Percentiles rank a stretch among this genome's conserved stretches.
phyloP scores from a whole-genome alignment of 202 grass and related monocot species.

The Schoenoplectus tabernaemontani region DNA sequence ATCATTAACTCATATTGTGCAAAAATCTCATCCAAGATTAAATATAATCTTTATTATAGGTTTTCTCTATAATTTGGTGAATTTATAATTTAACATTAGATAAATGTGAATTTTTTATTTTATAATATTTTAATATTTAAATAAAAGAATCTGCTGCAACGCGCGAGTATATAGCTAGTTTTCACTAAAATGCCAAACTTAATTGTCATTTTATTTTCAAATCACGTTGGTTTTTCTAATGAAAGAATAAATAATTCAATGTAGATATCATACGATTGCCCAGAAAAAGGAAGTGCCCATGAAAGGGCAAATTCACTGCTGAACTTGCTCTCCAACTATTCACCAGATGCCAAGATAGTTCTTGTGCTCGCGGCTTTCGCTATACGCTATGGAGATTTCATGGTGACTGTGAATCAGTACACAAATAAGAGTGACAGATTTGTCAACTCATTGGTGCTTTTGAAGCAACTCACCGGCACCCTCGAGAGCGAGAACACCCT shows the following conservation, averaged over 20 bases:
- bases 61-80: too few relatives aligned
- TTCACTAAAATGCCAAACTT: too few relatives aligned
- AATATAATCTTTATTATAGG: too few relatives aligned
- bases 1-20: too few relatives aligned
- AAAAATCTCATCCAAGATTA: too few relatives aligned
- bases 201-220: too few relatives aligned
- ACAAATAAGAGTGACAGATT: background rate
- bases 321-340: constrained; percentile 5
- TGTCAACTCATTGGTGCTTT: background rate
- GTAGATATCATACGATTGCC: constrained; percentile 13
- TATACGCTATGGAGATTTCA: constrained; percentile 2
- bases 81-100: too few relatives aligned
- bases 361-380: background rate
- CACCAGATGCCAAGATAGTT: background rate
- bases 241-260: background rate
- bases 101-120: too few relatives aligned
- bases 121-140: too few relatives aligned
- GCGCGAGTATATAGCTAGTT: too few relatives aligned
- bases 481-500: background rate
- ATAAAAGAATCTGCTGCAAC: too few relatives aligned
- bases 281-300: constrained; percentile 8
- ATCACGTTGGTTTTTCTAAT: too few relatives aligned
- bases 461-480: constrained; percentile 10
- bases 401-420: constrained; percentile 2
- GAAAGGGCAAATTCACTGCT: constrained; percentile 8